Conservation (phyloP, 345 rosid species). For the Eucalyptus cloeziana region DNA sequence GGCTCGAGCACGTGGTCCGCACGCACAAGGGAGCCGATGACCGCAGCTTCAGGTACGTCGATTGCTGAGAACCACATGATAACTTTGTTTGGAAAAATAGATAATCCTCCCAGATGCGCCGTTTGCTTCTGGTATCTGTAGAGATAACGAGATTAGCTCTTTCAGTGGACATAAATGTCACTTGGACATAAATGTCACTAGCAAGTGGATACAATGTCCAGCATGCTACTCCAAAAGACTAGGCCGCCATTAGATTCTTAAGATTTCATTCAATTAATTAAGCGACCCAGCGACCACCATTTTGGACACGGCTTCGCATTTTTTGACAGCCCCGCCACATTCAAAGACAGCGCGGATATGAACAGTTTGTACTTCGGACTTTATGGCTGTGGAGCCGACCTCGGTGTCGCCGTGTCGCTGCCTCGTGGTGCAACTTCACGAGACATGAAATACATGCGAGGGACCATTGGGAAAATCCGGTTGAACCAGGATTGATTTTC, state of each 20-base stretch:
- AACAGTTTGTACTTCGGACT: not conserved
- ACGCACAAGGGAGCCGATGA: conserved; percentile 95
- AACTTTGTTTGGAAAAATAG: not conserved
- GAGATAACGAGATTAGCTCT: not conserved
- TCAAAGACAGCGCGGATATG: not conserved
- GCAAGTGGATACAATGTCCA: not conserved
- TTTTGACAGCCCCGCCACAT: not conserved
- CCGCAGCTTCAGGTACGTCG: conserved; percentile 76
- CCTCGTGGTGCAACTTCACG: not conserved
- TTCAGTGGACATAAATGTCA: not conserved
- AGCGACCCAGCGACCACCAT: not conserved
- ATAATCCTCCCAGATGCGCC: not conserved
- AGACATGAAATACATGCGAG: not conserved
- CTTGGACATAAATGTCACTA: not conserved
- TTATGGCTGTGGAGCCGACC: not conserved
- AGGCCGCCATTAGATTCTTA: not conserved
- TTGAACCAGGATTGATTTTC: not conserved
- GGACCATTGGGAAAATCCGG: not conserved
- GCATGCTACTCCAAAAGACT: not conserved
- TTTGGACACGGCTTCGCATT: not conserved
- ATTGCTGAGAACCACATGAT: not conserved
- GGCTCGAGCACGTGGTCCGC: conserved; percentile 80
- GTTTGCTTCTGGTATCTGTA: not conserved
- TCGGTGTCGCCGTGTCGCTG: not conserved
- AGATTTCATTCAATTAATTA: not conserved